phyloP scores from a whole-genome alignment of 1,284 basidiomycete genomes.

The Fomitopsis palustris region DNA sequence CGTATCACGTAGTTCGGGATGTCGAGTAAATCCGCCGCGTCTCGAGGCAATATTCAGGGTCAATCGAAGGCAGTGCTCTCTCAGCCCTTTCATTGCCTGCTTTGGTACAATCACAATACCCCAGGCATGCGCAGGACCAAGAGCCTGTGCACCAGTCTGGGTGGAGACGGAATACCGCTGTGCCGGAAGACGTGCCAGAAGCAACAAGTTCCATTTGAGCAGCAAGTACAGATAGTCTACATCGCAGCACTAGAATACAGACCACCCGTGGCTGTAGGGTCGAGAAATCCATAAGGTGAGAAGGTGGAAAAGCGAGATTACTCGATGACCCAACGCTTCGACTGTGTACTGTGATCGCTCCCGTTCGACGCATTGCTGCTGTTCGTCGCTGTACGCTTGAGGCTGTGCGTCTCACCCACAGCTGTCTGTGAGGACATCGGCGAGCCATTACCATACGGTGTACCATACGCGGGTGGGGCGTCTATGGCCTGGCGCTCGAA shows the following conservation, averaged over 20 bases:
- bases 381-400: neutral
- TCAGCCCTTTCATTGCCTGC: too few relatives aligned
- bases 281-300: neutral
- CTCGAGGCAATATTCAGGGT: neutral
- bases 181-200: neutral
- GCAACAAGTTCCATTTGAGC: constrained; percentile 11
- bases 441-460: constrained; percentile 11
- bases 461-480: constrained; percentile 5
- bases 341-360: constrained; percentile 10
- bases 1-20: neutral
- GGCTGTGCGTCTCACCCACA: neutral
- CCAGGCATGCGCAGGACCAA: too few relatives aligned
- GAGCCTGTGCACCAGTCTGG: too few relatives aligned
- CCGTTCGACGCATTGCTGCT: constrained; percentile 3
- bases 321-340: constrained; percentile 57
- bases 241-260: constrained; percentile 3
- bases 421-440: constrained; percentile 7
- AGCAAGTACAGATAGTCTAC: constrained; percentile 15
- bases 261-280: constrained; percentile 15
- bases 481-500: constrained; percentile 34
- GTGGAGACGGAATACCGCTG: neutral
- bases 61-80: neutral
- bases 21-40: neutral
- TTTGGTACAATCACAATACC: too few relatives aligned
- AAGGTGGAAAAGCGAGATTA: constrained; percentile 24